Evolutionary conservation across 805 yeast species (phyloP).

Genomic region (Saccharomycopsis fermentans): DNA sequence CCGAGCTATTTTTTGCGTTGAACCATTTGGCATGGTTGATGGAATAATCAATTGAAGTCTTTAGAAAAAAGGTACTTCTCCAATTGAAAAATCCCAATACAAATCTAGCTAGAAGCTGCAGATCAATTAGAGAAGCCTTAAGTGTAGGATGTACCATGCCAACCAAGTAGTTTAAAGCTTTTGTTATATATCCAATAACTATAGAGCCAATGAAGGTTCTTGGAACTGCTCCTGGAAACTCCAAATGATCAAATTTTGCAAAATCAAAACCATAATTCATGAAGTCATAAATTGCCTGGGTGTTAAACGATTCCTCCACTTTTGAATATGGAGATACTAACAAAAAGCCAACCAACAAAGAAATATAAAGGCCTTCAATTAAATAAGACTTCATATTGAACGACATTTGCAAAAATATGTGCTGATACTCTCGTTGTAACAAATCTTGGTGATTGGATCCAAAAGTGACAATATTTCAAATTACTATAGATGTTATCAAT

Average conservation of each 20-base stretch:
- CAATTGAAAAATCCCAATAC: conserved; percentile 56
- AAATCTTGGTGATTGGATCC: no score
- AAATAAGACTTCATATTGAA: not conserved
- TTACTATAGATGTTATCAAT: no score
- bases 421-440: no score
- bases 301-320: conserved; percentile 88
- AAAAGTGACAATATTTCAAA: no score
- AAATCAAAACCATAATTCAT: conserved; percentile 45
- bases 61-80: conserved; percentile 39
- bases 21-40: not conserved
- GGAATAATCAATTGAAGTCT: conserved; percentile 22
- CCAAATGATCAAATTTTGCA: conserved; percentile 55
- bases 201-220: conserved; percentile 72
- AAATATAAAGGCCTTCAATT: not conserved
- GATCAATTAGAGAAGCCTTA: conserved; percentile 23
- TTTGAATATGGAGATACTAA: conserved; percentile 70
- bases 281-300: conserved; percentile 83
- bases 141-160: conserved; percentile 27
- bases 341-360: conserved; percentile 39
- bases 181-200: conserved; percentile 35
- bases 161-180: conserved; percentile 13
- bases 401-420: not conserved
- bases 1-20: not conserved
- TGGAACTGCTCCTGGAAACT: conserved; percentile 85
- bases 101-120: conserved; percentile 48